Conservation (phyloP, 805 yeast genomes). For the Candida sithepensis region DNA sequence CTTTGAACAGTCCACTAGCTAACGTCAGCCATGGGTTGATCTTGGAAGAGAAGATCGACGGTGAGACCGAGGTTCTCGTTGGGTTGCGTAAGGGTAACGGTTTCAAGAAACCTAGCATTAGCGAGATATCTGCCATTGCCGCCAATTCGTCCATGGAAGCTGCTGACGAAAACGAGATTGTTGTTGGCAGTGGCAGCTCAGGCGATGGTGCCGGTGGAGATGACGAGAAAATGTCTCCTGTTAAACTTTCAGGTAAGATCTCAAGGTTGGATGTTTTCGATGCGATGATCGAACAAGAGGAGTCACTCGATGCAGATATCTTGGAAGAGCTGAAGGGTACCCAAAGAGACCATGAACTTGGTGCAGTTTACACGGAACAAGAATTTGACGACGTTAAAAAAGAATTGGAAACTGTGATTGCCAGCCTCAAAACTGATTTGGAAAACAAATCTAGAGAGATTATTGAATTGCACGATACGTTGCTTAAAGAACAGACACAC, state of each 20-base stretch:
- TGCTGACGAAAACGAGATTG: too few species aligned
- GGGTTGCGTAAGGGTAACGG: conserved; percentile 11
- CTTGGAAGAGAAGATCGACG: conserved; percentile 23
- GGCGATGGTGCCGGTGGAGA: conserved; percentile 4
- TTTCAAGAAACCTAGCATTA: conserved; percentile 6
- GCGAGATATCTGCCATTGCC: conserved; percentile 21
- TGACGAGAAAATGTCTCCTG: conserved; percentile 24
- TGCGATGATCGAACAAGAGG: conserved; percentile 21
- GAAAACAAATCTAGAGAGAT: neutral
- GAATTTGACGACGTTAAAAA: conserved; percentile 5
- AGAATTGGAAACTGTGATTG: neutral
- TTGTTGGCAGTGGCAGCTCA: too few species aligned
- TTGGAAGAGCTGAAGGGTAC: conserved; percentile 18
- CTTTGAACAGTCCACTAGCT: conserved; percentile 29
- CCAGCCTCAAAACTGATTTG: conserved; percentile 4
- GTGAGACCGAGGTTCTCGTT: conserved; percentile 24
- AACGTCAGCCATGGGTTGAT: conserved; percentile 27
- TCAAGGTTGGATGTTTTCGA: conserved; percentile 20
- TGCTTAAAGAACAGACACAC: conserved; percentile 6
- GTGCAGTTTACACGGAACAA: conserved; percentile 11
- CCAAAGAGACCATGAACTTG: conserved; percentile 11
- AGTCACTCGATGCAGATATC: conserved; percentile 18
- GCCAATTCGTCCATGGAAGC: conserved; percentile 20
- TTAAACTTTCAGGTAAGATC: conserved; percentile 17
- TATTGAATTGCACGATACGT: neutral